Evolutionary conservation across 1,139 yeast species (phyloP), one percentile per base, ranked within the genome.

Genomic region (Wickerhamomyces sp.): DNA sequence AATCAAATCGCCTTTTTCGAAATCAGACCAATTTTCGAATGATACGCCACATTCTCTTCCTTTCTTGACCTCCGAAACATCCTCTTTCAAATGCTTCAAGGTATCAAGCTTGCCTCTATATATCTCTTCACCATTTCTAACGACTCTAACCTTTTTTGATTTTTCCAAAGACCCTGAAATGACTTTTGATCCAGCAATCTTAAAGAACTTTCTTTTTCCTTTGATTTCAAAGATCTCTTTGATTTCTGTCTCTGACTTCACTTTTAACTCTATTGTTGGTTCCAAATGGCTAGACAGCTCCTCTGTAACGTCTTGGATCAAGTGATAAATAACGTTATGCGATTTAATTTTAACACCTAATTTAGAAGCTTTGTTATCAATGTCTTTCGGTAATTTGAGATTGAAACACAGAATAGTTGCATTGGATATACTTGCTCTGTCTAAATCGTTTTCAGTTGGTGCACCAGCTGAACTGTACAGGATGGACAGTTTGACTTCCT

Each of bases 131-230:
- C 46, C 65, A 15, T 61, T 61, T 52, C 97, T 74, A 40, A 77
- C 51, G 2, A 92, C 82, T 55, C 83, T 78, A 13, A 89, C 78
- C 29, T 65, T 64, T 1, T 83, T 67, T 13, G 77, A 70, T 47
- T 85, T 72, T 49, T 76, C 74, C 33, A 92, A 62, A 2, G 66
- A 60, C 10, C 99, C 99, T 36, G 73, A 75, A 16, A 65, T 57
- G n/a, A 92, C 89, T 56, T 83, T 81, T 56, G 95, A 86, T 5
- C 99, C 99, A 1, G 97, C 98, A 54, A 92, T 76, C 48, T 72
- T 73, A 39, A 76, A 62, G 18, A 69, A 70, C 50, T 75, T 76
- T 45, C 70, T 68, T 45, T 71, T 63, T 18, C 67, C 63, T 5
- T 83, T 73, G 44, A 90, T 82, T 28, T 73, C 74, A 62, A 92